phyloP scores from a whole-genome alignment of 2,329 filamentous ascomycete species.

The Cordyceps militaris region DNA sequence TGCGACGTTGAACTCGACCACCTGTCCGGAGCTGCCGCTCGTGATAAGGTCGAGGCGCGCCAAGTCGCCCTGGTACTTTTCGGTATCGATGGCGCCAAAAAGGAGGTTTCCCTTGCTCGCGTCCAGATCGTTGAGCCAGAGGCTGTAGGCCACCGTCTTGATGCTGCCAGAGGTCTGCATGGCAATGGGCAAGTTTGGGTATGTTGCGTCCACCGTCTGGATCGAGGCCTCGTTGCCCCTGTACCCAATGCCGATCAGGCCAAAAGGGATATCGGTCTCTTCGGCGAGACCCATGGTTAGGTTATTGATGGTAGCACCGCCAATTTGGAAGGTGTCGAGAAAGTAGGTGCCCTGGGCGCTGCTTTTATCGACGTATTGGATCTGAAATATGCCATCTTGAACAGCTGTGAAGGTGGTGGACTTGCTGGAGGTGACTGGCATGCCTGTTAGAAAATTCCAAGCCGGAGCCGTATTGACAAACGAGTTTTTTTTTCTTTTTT shows the following conservation, averaged over 20 bases:
- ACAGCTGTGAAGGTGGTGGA: constrained; percentile 42
- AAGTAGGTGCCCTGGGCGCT: constrained; percentile 53
- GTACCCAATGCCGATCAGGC: constrained; percentile 56
- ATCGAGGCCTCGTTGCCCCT: constrained; percentile 42
- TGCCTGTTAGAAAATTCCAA: constrained; percentile 17
- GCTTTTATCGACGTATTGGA: constrained; percentile 55
- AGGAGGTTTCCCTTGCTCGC: constrained; percentile 63
- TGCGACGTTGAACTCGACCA: constrained; percentile 41
- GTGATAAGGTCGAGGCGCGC: constrained; percentile 49
- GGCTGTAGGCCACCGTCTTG: constrained; percentile 60
- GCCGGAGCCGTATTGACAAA: neutral
- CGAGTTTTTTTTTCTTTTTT: too few relatives aligned
- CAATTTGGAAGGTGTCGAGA: constrained; percentile 48
- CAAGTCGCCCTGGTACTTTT: constrained; percentile 61
- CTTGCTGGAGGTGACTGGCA: constrained; percentile 35
- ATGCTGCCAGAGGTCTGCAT: constrained; percentile 58
- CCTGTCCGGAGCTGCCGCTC: constrained; percentile 32
- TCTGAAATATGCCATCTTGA: constrained; percentile 41
- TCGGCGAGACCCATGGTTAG: constrained; percentile 53
- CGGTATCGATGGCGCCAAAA: constrained; percentile 74
- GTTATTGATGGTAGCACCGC: constrained; percentile 42
- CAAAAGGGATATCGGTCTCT: constrained; percentile 48
- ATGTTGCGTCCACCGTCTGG: constrained; percentile 26
- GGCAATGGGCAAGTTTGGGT: constrained; percentile 56
- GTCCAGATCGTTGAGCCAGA: constrained; percentile 57